Evolutionary conservation across 257 asterid species (phyloP).

Genomic region (Capsicum chinense): DNA sequence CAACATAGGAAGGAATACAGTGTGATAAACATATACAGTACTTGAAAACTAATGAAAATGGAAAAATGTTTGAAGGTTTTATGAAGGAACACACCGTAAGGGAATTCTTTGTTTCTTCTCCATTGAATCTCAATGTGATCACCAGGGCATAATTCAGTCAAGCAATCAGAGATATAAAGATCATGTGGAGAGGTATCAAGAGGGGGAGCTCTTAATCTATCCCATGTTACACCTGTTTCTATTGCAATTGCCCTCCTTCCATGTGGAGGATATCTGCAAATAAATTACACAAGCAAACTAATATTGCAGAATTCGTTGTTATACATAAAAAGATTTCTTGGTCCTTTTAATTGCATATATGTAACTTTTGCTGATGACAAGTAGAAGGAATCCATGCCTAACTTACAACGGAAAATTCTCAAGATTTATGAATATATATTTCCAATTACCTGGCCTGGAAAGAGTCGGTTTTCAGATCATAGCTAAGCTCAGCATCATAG

Average conservation of each 20-base stretch:
- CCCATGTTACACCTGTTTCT: conserved; percentile 83
- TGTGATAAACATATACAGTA: background rate
- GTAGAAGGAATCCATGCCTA: background rate
- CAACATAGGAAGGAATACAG: background rate
- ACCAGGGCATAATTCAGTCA: conserved; percentile 71
- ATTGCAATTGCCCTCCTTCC: conserved; percentile 70
- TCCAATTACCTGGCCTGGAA: conserved; percentile 65
- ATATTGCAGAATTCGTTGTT: background rate
- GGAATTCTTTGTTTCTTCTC: conserved; percentile 85
- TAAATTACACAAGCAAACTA: conserved; percentile 14
- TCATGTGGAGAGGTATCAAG: conserved; percentile 61
- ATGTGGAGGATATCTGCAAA: conserved; percentile 76
- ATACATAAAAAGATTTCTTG: conserved; percentile 25
- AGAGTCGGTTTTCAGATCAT: conserved; percentile 55
- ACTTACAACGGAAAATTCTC: background rate
- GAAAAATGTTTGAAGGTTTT: background rate
- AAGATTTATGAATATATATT: conserved; percentile 23
- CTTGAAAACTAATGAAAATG: background rate
- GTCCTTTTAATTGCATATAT: background rate
- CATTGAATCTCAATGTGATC: conserved; percentile 91
- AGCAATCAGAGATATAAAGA: conserved; percentile 75
- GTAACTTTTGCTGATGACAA: background rate
- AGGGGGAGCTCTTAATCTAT: conserved; percentile 75
- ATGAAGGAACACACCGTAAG: conserved; percentile 67
- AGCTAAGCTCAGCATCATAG: conserved; percentile 75